A percentile compares a stretch with the other conserved stretches of the same genome.
Evolutionary conservation across 2,329 filamentous ascomycete genomes (phyloP).

Genomic region (Fonsecaea pugnacius): DNA sequence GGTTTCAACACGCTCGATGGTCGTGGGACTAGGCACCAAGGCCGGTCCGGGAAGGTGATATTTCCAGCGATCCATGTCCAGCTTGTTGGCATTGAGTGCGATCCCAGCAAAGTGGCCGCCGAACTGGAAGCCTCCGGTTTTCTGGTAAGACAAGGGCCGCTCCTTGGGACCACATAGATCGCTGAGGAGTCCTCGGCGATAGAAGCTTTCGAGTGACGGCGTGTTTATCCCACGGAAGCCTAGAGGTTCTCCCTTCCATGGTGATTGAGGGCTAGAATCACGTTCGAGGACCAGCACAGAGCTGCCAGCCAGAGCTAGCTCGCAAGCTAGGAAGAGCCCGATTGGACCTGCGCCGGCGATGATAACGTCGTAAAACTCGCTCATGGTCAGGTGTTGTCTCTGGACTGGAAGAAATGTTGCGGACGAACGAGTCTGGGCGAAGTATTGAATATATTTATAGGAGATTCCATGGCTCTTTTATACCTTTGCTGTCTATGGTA

Average conservation of each 20-base stretch:
- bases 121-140: slow-evolving; percentile 39
- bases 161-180: slow-evolving; percentile 35
- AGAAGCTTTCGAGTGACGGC: slow-evolving; percentile 44
- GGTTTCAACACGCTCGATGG: slow-evolving; percentile 34
- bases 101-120: slow-evolving; percentile 43
- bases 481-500: not conserved
- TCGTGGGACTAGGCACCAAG: slow-evolving; percentile 27
- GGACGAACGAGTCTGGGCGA: not conserved
- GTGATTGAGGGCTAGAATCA: slow-evolving; percentile 30
- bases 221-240: slow-evolving; percentile 42
- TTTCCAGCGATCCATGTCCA: slow-evolving; percentile 42
- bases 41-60: slow-evolving; percentile 19
- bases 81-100: slow-evolving; percentile 40
- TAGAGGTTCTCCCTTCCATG: slow-evolving; percentile 40
- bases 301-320: slow-evolving; percentile 42
- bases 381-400: not conserved
- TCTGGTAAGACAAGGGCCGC: slow-evolving; percentile 24
- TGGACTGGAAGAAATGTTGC: not conserved
- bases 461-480: not conserved
- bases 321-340: slow-evolving; percentile 49
- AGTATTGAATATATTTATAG: not conserved
- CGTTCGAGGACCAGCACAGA: slow-evolving; percentile 48
- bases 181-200: slow-evolving; percentile 47
- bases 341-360: slow-evolving; percentile 54
- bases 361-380: slow-evolving; percentile 42